These are phyloP conservation scores for Penicillium flavigenum DNA, from an alignment of 495 filamentous ascomycete genomes.

Conservation along the genomic window DNA sequence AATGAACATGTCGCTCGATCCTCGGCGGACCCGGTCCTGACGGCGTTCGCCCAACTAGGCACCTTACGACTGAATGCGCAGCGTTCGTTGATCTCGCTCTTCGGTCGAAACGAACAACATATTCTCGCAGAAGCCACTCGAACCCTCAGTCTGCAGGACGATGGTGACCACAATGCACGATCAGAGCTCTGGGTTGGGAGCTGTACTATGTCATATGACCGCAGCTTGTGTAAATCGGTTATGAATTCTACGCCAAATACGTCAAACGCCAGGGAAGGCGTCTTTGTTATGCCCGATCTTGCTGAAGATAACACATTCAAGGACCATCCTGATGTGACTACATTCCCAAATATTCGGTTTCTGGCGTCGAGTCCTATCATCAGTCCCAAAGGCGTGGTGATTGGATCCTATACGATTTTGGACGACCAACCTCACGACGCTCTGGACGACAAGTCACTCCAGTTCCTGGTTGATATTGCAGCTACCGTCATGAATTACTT, in stretches of 20 bases:
- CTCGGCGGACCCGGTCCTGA: constrained; percentile 54
- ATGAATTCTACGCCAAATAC: constrained; percentile 22
- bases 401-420: constrained; percentile 20
- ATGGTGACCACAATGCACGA: constrained; percentile 28
- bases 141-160: constrained; percentile 45
- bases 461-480: constrained; percentile 15
- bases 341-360: constrained; percentile 49
- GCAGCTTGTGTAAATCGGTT: constrained; percentile 47
- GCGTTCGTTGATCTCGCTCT: constrained; percentile 57
- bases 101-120: constrained; percentile 54
- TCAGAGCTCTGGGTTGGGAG: constrained; percentile 44
- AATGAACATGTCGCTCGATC: constrained; percentile 14
- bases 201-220: constrained; percentile 39
- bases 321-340: constrained; percentile 27
- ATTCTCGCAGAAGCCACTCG: constrained; percentile 62
- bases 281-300: constrained; percentile 21
- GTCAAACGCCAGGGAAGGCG: constrained; percentile 13
- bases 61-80: constrained; percentile 50
- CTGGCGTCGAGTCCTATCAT: constrained; percentile 39
- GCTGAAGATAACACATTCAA: constrained; percentile 29
- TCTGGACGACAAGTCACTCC: background rate
- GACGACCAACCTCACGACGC: constrained; percentile 18
- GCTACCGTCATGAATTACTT: constrained; percentile 21
- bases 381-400: constrained; percentile 16
- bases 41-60: constrained; percentile 61